Conservation (phyloP, 257 asterid genomes). For the Lycium barbarum region DNA sequence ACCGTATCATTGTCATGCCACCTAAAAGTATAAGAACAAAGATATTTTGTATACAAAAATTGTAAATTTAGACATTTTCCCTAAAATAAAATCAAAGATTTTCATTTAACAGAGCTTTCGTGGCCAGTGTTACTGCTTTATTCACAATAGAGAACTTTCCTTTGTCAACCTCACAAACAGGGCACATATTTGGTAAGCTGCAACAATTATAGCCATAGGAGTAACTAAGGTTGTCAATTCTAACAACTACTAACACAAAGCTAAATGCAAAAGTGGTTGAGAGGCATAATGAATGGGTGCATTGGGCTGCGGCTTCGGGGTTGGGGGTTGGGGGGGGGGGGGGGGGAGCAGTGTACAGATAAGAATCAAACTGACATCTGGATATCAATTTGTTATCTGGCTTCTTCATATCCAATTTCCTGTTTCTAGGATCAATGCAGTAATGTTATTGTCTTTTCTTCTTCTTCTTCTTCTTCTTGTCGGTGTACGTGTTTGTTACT, state of each 20-base stretch:
- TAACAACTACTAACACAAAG: neutral
- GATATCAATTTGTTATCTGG: neutral
- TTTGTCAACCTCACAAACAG: conserved; percentile 15
- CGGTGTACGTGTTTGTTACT: neutral
- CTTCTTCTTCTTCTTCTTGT: too few relatives aligned
- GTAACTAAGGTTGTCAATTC: neutral
- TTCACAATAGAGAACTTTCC: neutral
- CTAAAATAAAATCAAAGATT: neutral
- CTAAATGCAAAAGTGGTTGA: conserved; percentile 30
- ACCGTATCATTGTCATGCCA: neutral
- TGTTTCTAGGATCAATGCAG: neutral
- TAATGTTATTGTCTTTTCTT: neutral
- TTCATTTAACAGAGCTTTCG: conserved; percentile 1
- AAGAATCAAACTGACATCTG: neutral
- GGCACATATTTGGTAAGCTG: neutral
- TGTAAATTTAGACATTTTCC: neutral
- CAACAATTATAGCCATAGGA: neutral
- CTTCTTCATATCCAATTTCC: neutral
- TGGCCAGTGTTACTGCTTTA: neutral
- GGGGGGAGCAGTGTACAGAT: neutral
- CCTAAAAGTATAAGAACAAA: neutral
- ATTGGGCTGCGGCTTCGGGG: conserved; percentile 31
- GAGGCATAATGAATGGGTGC: conserved; percentile 17
- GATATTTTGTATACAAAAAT: neutral
- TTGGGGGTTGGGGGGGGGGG: neutral